Evolutionary conservation across 345 rosid species (phyloP).

Genomic region (Eucalyptus sp.): DNA sequence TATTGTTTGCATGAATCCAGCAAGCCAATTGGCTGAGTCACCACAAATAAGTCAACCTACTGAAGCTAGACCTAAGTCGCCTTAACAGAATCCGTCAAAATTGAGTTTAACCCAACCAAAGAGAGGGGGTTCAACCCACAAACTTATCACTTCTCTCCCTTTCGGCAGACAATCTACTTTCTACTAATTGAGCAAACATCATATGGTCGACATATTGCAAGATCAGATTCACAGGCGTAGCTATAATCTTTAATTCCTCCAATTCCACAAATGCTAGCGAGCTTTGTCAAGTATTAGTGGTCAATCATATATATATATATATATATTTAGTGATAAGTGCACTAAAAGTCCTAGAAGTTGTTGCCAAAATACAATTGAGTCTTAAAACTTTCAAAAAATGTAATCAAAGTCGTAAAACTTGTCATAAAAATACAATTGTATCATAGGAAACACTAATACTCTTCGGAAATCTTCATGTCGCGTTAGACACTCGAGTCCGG

Average conservation of each 20-base stretch:
- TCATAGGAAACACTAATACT: too few relatives aligned
- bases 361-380: too few relatives aligned
- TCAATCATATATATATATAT: too few relatives aligned
- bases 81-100: too few relatives aligned
- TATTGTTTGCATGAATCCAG: background rate
- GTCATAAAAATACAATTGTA: too few relatives aligned
- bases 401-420: too few relatives aligned
- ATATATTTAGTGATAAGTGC: too few relatives aligned
- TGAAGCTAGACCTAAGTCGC: too few relatives aligned
- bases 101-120: background rate
- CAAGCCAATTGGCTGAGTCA: background rate
- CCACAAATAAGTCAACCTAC: too few relatives aligned
- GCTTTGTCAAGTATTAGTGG: background rate
- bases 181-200: background rate
- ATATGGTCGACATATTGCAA: background rate
- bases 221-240: background rate
- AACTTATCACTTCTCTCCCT: background rate
- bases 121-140: background rate
- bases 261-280: background rate
- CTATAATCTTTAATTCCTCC: background rate
- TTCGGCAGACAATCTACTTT: too few relatives aligned
- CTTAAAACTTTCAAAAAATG: too few relatives aligned
- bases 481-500: accelerated
- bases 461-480: too few relatives aligned
- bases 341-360: background rate